Base-by-base conservation (phyloP, 1,284 basidiomycete genomes). In the Phlebopus sp. region DNA sequence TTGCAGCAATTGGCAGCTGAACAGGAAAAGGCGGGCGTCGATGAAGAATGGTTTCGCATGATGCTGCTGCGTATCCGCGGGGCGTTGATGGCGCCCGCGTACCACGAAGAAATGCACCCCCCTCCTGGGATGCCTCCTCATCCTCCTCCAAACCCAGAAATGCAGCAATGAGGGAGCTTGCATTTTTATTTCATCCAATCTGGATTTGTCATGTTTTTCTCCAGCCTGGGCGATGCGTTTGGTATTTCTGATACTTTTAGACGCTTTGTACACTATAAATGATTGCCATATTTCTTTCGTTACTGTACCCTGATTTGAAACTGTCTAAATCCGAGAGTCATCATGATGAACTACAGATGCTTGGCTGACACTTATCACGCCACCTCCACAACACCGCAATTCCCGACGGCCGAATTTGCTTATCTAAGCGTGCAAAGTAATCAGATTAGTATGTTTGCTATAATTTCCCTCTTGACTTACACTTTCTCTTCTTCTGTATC, bases 31-130 rank as follows among this genome's bases (percentile, higher is more conserved):
- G 78, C 81, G 17, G 83, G 82, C 29, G 82, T 77, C 1, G 84
- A 86, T 46, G 80, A 79, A 44, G 88, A 91, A 52, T 91, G 88
- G 88, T 91, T 83, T 58, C 73, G 83, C 53, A 83, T 86, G 77
- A 90, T 91, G 87, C 61, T 89, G 9, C 75, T 85, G 59, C 79
- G 86, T 19, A 78, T 90, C 44, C 73, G 87, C 44, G 76, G 75
- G 37, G 82, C 81, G 13, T 72, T 90, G 58, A 78, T 89, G 76
- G 76, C 82, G 30, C 74, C 72, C 37, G 74, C 81, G 60, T 82
- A 81, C 54, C 81, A 79, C 25, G 70, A 69, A 27, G 79, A 78
- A 49, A 76, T 81, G 69, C 79, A 81, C 44, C 76, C 81, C 47
- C 68, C 72, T 4, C 75, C 77, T 15, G 76, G 63, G 18, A 69